These are phyloP conservation scores for Diplosphaera chodatii DNA, from an alignment of 139 green algal genomes.

Conservation along the genomic window DNA sequence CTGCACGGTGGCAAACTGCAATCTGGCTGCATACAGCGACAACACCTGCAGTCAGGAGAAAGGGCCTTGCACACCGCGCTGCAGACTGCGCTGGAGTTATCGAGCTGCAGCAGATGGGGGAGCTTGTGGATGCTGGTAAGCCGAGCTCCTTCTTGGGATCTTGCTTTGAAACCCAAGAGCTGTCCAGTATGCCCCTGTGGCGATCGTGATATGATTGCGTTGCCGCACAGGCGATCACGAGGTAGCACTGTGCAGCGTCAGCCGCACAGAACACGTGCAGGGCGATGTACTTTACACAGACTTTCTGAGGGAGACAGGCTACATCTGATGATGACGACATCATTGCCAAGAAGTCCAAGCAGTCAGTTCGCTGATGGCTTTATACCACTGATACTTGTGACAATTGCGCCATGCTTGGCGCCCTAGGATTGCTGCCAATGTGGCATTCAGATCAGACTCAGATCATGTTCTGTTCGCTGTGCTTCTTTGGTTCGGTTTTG, in stretches of 20 bases:
- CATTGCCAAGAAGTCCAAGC: too few species aligned
- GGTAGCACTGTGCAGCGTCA: conserved; percentile 45
- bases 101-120: conserved; percentile 31
- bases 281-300: conserved; percentile 31
- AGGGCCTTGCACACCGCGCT: too few species aligned
- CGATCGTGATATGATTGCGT: too few species aligned
- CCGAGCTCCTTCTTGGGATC: background rate
- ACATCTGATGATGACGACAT: too few species aligned
- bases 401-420: too few species aligned
- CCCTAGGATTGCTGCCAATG: too few species aligned
- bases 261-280: conserved; percentile 14
- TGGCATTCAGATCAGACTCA: too few species aligned
- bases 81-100: conserved; percentile 32
- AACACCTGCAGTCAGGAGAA: background rate
- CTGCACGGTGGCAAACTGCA: background rate
- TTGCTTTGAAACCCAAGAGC: background rate
- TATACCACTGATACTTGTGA: too few species aligned
- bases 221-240: conserved; percentile 46
- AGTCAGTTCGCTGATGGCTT: too few species aligned
- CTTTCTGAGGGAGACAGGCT: conserved; percentile 13
- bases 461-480: too few species aligned
- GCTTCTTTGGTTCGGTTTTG: background rate
- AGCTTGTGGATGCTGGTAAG: conserved; percentile 7
- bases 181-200: background rate
- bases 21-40: background rate